phyloP scores from a whole-genome alignment of 495 filamentous ascomycete species.

The Penicillium samsonianum region DNA sequence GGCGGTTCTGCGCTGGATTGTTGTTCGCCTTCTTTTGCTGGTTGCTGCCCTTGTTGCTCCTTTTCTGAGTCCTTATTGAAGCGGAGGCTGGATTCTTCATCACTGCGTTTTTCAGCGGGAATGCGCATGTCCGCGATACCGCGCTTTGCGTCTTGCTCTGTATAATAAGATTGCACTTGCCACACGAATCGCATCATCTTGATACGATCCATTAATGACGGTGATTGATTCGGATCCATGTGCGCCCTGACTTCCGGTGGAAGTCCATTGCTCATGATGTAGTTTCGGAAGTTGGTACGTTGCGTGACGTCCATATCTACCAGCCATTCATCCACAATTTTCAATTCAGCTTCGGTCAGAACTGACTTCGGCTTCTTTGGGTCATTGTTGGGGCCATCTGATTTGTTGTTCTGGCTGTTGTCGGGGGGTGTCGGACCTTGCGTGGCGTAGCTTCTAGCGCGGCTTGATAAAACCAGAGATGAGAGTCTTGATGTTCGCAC shows the following conservation, averaged over 20 bases:
- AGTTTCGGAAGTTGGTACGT: slow-evolving; percentile 34
- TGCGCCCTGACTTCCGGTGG: slow-evolving; percentile 35
- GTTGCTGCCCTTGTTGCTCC: neutral
- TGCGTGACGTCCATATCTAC: slow-evolving; percentile 32
- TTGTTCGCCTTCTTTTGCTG: slow-evolving; percentile 46
- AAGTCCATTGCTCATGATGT: slow-evolving; percentile 38
- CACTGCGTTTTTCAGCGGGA: neutral
- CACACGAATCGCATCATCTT: slow-evolving; percentile 39
- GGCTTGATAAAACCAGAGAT: slow-evolving; percentile 49
- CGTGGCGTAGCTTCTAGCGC: slow-evolving; percentile 57
- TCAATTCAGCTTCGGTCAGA: slow-evolving; percentile 40
- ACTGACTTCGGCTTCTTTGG: slow-evolving; percentile 40
- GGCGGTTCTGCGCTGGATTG: slow-evolving; percentile 9
- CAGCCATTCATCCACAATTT: slow-evolving; percentile 35
- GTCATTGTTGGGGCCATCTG: slow-evolving; percentile 31
- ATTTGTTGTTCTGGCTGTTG: slow-evolving; percentile 35
- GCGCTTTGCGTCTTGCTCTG: neutral
- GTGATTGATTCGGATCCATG: slow-evolving; percentile 34
- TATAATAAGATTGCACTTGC: slow-evolving; percentile 35
- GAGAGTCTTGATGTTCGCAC: slow-evolving; percentile 41
- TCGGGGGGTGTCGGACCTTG: slow-evolving; percentile 51
- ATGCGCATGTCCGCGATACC: neutral
- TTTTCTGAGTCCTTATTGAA: slow-evolving; percentile 2
- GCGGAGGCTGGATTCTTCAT: neutral
- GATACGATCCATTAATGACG: slow-evolving; percentile 43